Evolutionary conservation across 2,329 filamentous ascomycete genomes (phyloP).

Genomic region (Pseudocercospora pini-densiflorae): DNA sequence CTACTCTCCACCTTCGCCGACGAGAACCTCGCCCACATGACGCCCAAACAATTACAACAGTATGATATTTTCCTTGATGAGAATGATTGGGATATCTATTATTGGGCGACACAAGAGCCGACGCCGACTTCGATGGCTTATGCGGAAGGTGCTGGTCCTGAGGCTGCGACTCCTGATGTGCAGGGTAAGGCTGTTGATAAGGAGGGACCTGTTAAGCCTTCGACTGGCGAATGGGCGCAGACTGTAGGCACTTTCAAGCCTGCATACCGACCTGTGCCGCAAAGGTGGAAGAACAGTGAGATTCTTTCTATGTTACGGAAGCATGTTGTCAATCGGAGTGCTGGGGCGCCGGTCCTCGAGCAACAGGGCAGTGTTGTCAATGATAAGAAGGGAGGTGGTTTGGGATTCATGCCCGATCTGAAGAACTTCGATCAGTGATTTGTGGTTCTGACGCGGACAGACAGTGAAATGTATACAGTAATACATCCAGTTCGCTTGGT

Average conservation of each 20-base stretch:
- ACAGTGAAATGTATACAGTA: too few species aligned
- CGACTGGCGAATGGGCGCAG: constrained; percentile 89
- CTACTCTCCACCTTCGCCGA: constrained; percentile 95
- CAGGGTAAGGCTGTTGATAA: constrained; percentile 43
- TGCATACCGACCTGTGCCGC: constrained; percentile 87
- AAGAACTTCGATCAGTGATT: constrained; percentile 49
- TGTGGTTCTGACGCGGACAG: too few species aligned
- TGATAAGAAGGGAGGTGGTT: constrained; percentile 45
- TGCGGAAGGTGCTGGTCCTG: constrained; percentile 57
- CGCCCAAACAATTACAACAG: constrained; percentile 71
- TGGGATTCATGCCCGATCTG: constrained; percentile 58
- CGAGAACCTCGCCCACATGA: constrained; percentile 75
- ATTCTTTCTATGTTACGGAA: constrained; percentile 75
- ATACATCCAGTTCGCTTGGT: too few species aligned
- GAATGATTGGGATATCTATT: constrained; percentile 99
- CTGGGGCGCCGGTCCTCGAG: constrained; percentile 54
- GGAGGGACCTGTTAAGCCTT: constrained; percentile 47
- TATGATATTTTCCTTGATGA: constrained; percentile 96
- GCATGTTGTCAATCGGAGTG: constrained; percentile 77
- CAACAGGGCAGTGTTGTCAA: constrained; percentile 15
- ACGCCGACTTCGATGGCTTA: constrained; percentile 62
- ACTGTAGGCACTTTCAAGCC: constrained; percentile 94
- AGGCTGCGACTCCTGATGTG: constrained; percentile 48
- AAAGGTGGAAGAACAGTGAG: constrained; percentile 82
- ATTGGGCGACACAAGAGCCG: constrained; percentile 93